Base-by-base conservation (phyloP, 2,329 filamentous ascomycete genomes). In the Fulvia fulva region DNA sequence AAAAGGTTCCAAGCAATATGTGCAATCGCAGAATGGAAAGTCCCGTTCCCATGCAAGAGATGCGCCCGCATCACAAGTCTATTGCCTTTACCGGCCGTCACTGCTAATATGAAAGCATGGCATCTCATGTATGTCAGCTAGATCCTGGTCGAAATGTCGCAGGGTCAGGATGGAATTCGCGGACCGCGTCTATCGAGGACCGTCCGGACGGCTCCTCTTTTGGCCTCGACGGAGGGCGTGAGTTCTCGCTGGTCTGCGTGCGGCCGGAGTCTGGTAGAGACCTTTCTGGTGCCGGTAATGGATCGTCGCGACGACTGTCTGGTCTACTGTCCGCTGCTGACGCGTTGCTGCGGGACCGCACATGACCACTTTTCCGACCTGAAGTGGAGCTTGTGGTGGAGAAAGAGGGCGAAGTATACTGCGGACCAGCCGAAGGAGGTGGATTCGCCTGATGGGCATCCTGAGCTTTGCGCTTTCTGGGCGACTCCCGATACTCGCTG, bases 381-480 rank as follows among this genome's bases (percentile, higher is more conserved):
- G 78, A 78, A 22, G 79, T 80, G 2, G 81, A 81, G 56, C 82
- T 83, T 44, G 80, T 76, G 19, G 81, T 80, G 45, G 86, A 80
- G 71, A 80, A 80, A 5, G 78, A 76, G 23, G 79, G 76, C 58
- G 76, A 78, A 43, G 73, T 78, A 67, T 81, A 78, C 52, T 77
- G 74, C 12, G 77, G 75, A 62, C 78, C 78, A 50, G 77, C 78
- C 53, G 80, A 77, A 21, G 81, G 81, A 22, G 78, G 75, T 44
- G 81, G 81, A 57, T 77, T 76, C 5, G 78, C 71, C 59, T 77
- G 76, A 65, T 84, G 82, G 30, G 75, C 73, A 26, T 80, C 79
- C 69, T 79, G 76, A 44, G 88, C 86, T 77, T 96, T 96, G 68
- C 91, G 87, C 78, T 96, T 96, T 73, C 88, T 89, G 30, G 90